These are phyloP conservation scores for Paecilomyces dactylethromorphus DNA, from an alignment of 2,329 filamentous ascomycete species.

Conservation along the genomic window DNA sequence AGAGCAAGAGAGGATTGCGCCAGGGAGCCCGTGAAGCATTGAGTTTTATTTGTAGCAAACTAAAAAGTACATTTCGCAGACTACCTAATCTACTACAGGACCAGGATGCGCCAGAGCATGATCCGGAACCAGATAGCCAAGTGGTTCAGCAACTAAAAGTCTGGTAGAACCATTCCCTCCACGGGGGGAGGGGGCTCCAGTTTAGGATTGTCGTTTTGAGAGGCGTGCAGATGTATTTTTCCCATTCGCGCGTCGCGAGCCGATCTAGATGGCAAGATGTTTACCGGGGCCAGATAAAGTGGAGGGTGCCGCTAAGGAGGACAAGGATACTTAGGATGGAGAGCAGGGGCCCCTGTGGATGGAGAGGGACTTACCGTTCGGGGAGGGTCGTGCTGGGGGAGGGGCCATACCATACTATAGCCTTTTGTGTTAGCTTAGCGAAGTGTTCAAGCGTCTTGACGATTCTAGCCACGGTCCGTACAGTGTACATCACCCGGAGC, in stretches of 20 bases:
- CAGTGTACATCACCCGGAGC: background rate
- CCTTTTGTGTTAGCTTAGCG: background rate
- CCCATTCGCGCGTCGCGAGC: constrained; percentile 34
- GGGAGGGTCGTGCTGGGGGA: background rate
- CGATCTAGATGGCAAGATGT: constrained; percentile 33
- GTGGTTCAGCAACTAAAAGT: background rate
- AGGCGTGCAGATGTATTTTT: constrained; percentile 36
- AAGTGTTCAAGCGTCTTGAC: background rate
- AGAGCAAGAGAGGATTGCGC: background rate
- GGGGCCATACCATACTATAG: background rate
- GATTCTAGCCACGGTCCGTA: background rate
- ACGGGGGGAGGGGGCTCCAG: constrained; percentile 15
- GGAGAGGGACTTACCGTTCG: background rate
- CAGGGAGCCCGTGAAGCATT: background rate
- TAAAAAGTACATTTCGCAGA: background rate
- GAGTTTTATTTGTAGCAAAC: background rate
- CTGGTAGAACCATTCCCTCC: no score
- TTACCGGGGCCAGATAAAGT: constrained; percentile 1
- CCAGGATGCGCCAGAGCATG: constrained; percentile 10
- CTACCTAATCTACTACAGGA: constrained; percentile 4
- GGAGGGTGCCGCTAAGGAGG: background rate
- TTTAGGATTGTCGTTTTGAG: constrained; percentile 31
- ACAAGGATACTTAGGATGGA: background rate
- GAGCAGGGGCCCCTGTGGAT: background rate
- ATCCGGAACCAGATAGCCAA: constrained; percentile 4